Conservation (phyloP, 2,329 filamentous ascomycete species). For the Aspergillus sp. region DNA sequence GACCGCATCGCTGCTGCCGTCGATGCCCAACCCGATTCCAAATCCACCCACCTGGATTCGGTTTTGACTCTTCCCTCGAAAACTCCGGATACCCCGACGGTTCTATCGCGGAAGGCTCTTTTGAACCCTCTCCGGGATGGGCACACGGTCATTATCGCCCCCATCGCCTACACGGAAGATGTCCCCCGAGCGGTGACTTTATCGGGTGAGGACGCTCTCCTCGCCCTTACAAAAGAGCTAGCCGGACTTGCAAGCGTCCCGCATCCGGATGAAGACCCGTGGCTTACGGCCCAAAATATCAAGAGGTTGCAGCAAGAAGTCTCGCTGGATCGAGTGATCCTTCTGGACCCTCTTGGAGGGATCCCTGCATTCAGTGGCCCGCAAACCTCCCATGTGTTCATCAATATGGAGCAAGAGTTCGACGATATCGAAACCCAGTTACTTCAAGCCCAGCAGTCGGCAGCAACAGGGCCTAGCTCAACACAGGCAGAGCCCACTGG, state of each 20-base stretch:
- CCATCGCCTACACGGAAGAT: conserved; percentile 59
- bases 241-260: conserved; percentile 60
- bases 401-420: conserved; percentile 93
- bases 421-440: conserved; percentile 66
- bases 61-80: conserved; percentile 43
- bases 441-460: conserved; percentile 25
- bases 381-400: conserved; percentile 72
- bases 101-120: conserved; percentile 53
- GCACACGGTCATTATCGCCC: conserved; percentile 68
- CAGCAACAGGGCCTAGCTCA: conserved; percentile 2
- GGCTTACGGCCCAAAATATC: conserved; percentile 39
- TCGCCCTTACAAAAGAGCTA: conserved; percentile 75
- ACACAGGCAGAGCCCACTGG: conserved; percentile 7
- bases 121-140: conserved; percentile 66
- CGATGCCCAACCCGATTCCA: conserved; percentile 65
- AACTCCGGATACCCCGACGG: conserved; percentile 33
- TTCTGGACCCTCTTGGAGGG: conserved; percentile 83
- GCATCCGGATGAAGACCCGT: conserved; percentile 45
- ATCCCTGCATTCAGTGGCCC: conserved; percentile 67
- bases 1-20: conserved; percentile 74
- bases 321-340: conserved; percentile 78
- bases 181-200: conserved; percentile 51
- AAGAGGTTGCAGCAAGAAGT: conserved; percentile 52
- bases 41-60: conserved; percentile 67
- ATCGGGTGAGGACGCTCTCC: conserved; percentile 63